Conservation (phyloP, 331 rosid genomes). For the Pyrus hybrid region DNA sequence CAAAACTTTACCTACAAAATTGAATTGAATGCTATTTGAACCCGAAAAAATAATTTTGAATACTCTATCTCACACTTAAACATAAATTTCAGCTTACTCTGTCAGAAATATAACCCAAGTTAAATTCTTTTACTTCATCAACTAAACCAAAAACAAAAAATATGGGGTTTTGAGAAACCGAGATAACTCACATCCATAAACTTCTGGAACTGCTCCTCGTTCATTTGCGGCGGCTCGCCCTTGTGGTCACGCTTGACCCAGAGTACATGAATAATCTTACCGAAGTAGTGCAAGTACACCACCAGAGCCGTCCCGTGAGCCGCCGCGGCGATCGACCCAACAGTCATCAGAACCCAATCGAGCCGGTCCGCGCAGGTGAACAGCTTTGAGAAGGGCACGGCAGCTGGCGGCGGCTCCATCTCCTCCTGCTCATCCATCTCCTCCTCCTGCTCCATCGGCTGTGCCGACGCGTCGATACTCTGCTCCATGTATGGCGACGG, state of each 20-base stretch:
- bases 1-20: background rate
- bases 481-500: conserved; percentile 87
- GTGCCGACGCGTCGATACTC: conserved; percentile 66
- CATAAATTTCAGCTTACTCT: background rate
- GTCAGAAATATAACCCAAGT: background rate
- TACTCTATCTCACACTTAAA: background rate
- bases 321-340: conserved; percentile 91
- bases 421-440: conserved; percentile 90
- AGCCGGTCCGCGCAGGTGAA: conserved; percentile 94
- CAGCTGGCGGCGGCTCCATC: conserved; percentile 92
- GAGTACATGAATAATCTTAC: conserved; percentile 65
- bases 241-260: background rate
- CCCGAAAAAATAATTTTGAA: background rate
- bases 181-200: conserved; percentile 55
- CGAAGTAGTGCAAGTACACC: conserved; percentile 90
- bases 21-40: background rate
- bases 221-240: background rate
- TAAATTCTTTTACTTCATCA: background rate
- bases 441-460: conserved; percentile 73
- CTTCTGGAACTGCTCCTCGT: conserved; percentile 43
- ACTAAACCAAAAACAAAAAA: conserved; percentile 9
- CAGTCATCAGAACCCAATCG: conserved; percentile 82
- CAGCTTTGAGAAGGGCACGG: conserved; percentile 79
- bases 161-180: conserved; percentile 17
- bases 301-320: conserved; percentile 95